Percentiles rank a stretch among this genome's conserved stretches.
These are phyloP conservation scores for Aspergillus sp. DNA, from an alignment of 2,329 filamentous ascomycete genomes.

Conservation along the genomic window DNA sequence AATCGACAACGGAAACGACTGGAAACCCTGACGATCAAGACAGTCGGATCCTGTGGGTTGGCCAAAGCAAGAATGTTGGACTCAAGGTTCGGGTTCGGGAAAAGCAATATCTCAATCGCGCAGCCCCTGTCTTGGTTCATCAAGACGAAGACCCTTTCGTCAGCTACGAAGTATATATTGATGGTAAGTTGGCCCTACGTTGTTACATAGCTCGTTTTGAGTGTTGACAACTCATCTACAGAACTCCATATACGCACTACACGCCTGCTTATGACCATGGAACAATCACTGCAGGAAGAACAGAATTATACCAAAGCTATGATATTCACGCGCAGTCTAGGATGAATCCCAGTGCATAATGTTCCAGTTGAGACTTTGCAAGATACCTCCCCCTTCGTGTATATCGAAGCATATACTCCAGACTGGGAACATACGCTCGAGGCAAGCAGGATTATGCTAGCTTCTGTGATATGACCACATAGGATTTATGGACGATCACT, in stretches of 20 bases:
- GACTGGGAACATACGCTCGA: too few relatives aligned
- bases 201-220: background rate
- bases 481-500: too few relatives aligned
- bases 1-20: background rate
- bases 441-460: too few relatives aligned
- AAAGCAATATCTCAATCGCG: slow-evolving; percentile 42
- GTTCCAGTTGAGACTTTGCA: too few relatives aligned
- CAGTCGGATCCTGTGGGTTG: slow-evolving; percentile 66
- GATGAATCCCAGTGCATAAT: background rate
- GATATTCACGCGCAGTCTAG: slow-evolving; percentile 25
- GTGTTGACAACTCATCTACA: slow-evolving; percentile 29
- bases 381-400: too few relatives aligned
- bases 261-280: slow-evolving; percentile 63
- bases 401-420: too few relatives aligned
- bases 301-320: slow-evolving; percentile 63
- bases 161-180: slow-evolving; percentile 68
- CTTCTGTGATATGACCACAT: too few relatives aligned
- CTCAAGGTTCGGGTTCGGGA: slow-evolving; percentile 65
- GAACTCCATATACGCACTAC: slow-evolving; percentile 67
- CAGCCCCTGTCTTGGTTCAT: slow-evolving; percentile 55
- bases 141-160: slow-evolving; percentile 65
- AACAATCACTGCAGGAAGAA: slow-evolving; percentile 63
- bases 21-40: slow-evolving; percentile 21
- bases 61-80: slow-evolving; percentile 62
- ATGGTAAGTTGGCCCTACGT: slow-evolving; percentile 55